A percentile compares a stretch with the other conserved stretches of the same genome.
These are phyloP conservation scores for Pseudozyma sp. DNA, from an alignment of 1,284 basidiomycete species.

Conservation along the genomic window DNA sequence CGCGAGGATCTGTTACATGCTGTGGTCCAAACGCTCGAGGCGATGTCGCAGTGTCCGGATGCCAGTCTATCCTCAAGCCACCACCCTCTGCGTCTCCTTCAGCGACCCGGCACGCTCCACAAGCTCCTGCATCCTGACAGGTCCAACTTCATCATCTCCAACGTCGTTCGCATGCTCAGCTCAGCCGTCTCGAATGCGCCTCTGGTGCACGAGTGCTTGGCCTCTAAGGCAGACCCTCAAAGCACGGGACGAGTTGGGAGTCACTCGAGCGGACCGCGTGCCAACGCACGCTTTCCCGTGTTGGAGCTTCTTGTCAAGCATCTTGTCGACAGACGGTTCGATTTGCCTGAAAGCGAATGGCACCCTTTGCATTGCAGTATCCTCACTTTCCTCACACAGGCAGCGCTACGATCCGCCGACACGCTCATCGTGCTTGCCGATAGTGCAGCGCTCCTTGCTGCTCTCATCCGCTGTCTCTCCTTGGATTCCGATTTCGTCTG, in stretches of 20 bases:
- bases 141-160: constrained; percentile 19
- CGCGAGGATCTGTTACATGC: constrained; percentile 35
- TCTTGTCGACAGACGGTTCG: constrained; percentile 55
- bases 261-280: constrained; percentile 10
- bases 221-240: constrained; percentile 12
- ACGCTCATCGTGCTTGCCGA: constrained; percentile 53
- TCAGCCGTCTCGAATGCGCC: constrained; percentile 29
- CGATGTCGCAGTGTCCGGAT: constrained; percentile 25
- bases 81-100: constrained; percentile 27
- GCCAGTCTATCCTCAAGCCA: constrained; percentile 9
- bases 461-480: constrained; percentile 51
- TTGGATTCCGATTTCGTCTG: constrained; percentile 55
- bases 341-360: constrained; percentile 34
- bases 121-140: constrained; percentile 40
- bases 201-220: constrained; percentile 41
- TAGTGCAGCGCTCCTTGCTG: constrained; percentile 51
- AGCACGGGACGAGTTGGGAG: background rate
- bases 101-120: constrained; percentile 29
- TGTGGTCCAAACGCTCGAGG: constrained; percentile 25
- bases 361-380: constrained; percentile 43
- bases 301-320: constrained; percentile 58
- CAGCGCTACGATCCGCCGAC: constrained; percentile 40
- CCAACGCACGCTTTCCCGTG: constrained; percentile 47
- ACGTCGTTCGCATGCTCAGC: constrained; percentile 33
- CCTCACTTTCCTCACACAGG: constrained; percentile 43